Evolutionary conservation across 768 basidiomycete species (phyloP).

Genomic region (Tephrocybe sp.): DNA sequence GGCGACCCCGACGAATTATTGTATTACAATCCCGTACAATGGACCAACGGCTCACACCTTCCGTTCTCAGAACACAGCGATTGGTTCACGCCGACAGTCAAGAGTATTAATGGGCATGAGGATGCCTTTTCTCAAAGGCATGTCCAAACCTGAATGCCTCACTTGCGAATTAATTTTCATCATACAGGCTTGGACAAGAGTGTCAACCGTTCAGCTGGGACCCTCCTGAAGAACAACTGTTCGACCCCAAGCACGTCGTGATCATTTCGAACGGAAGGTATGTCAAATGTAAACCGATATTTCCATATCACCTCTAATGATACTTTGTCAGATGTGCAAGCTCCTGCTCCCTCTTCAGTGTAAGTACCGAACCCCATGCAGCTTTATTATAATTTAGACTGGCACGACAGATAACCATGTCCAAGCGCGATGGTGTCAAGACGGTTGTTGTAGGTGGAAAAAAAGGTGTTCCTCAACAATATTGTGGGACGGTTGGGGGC

Average conservation of each 20-base stretch:
- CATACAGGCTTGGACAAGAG: constrained; percentile 45
- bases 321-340: constrained; percentile 40
- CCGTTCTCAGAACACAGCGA: constrained; percentile 39
- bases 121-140: constrained; percentile 55
- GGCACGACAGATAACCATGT: constrained; percentile 51
- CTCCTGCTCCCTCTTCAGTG: constrained; percentile 47
- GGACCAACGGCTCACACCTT: constrained; percentile 47
- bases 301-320: not conserved
- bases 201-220: constrained; percentile 34
- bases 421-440: constrained; percentile 54
- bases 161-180: not conserved
- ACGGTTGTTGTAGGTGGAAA: constrained; percentile 58
- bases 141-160: not conserved
- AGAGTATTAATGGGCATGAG: constrained; percentile 44
- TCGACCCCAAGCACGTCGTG: constrained; percentile 46
- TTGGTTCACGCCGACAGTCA: constrained; percentile 45
- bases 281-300: not conserved
- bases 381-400: not conserved
- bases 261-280: constrained; percentile 58
- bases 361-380: constrained; percentile 18
- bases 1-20: constrained; percentile 46
- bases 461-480: constrained; percentile 47
- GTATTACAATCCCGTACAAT: constrained; percentile 49
- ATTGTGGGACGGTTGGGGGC: constrained; percentile 64
- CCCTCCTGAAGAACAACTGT: constrained; percentile 45